Evolutionary conservation across 106 monocot species (phyloP).

Genomic region (Triglochin maritima): DNA sequence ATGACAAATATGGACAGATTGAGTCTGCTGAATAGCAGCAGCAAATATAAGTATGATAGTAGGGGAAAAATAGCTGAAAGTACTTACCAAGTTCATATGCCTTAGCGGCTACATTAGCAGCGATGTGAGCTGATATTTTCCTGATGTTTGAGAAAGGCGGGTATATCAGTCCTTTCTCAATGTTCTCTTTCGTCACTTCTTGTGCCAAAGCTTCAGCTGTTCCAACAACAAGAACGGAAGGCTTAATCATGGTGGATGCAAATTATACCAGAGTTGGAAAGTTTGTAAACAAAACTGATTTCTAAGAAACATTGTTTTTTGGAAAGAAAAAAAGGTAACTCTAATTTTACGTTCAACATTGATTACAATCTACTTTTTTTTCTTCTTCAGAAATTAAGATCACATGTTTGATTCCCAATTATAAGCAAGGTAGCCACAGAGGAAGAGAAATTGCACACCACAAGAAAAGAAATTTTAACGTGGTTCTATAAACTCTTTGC

Average conservation of each 20-base stretch:
- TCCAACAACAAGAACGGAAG: slow-evolving; percentile 5
- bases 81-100: slow-evolving; percentile 72
- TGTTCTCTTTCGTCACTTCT: slow-evolving; percentile 57
- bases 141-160: slow-evolving; percentile 68
- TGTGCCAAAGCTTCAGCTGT: slow-evolving; percentile 73
- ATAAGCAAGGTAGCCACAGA: too few species aligned
- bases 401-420: too few species aligned
- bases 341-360: too few species aligned
- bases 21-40: background rate
- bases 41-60: background rate
- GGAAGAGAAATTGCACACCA: too few species aligned
- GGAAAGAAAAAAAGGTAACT: background rate
- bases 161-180: slow-evolving; percentile 58
- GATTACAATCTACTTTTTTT: too few species aligned
- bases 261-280: background rate
- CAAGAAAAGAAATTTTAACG: too few species aligned
- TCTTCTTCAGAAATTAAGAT: too few species aligned
- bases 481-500: too few species aligned
- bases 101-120: slow-evolving; percentile 68
- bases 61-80: background rate
- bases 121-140: slow-evolving; percentile 68
- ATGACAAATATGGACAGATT: background rate
- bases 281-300: background rate
- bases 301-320: background rate
- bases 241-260: too few species aligned